Evolutionary conservation across 805 yeast species (phyloP).

Genomic region (Ogataea naganishii): DNA sequence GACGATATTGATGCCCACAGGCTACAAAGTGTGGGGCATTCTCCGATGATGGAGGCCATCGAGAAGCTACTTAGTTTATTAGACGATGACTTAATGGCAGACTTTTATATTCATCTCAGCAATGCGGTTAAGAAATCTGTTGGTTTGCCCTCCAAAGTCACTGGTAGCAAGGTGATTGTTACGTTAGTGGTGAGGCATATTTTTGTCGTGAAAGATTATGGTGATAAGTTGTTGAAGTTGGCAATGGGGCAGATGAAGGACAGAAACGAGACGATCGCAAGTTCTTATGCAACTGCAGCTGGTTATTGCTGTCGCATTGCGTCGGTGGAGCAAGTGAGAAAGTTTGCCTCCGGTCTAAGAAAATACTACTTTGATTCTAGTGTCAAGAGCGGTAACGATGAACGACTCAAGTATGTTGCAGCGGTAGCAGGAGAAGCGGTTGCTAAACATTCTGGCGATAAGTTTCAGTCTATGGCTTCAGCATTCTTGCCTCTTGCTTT

Average conservation of each 20-base stretch:
- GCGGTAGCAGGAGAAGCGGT: constrained; percentile 59
- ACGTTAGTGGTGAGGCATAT: constrained; percentile 51
- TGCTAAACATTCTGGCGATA: constrained; percentile 59
- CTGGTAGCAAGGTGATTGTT: constrained; percentile 68
- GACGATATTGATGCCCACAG: constrained; percentile 73
- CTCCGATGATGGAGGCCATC: constrained; percentile 85
- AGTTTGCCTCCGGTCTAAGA: constrained; percentile 42
- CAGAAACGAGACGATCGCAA: constrained; percentile 61
- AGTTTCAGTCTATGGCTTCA: constrained; percentile 50
- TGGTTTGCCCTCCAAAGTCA: constrained; percentile 87
- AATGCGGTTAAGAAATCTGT: constrained; percentile 58
- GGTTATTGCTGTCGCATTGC: constrained; percentile 71
- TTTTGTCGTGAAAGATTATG: constrained; percentile 36
- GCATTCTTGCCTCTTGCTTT: constrained; percentile 72
- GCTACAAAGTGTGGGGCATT: constrained; percentile 59
- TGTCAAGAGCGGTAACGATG: constrained; percentile 25
- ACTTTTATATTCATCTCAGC: constrained; percentile 40
- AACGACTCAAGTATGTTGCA: constrained; percentile 36
- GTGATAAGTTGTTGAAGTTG: constrained; percentile 53
- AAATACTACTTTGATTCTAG: constrained; percentile 53
- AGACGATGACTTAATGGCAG: constrained; percentile 41
- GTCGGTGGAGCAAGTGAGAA: constrained; percentile 38
- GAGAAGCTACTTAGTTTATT: constrained; percentile 58
- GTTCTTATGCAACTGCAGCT: constrained; percentile 70
- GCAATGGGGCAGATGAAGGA: constrained; percentile 56